Percentiles rank a stretch among this genome's conserved stretches.
phyloP scores from a whole-genome alignment of 2,329 filamentous ascomycete species.

The Fusarium proliferatum region DNA sequence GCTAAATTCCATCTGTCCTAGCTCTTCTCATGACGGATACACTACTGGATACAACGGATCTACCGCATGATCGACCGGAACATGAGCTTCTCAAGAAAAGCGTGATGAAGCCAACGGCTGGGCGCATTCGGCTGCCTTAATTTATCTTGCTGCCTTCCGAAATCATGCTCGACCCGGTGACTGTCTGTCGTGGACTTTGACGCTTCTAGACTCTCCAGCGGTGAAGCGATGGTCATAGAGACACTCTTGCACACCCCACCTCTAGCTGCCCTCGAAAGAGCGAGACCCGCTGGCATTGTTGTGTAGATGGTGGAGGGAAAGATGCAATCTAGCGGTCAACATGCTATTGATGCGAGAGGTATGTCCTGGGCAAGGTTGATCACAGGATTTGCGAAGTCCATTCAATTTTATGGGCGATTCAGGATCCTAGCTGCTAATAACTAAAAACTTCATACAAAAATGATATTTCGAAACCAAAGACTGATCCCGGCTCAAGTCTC shows the following conservation, averaged over 20 bases:
- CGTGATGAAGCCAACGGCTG: neutral
- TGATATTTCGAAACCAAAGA: neutral
- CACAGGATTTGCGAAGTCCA: neutral
- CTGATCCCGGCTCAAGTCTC: neutral
- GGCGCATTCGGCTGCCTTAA: neutral
- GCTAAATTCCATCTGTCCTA: neutral
- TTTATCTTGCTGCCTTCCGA: neutral
- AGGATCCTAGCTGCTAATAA: neutral
- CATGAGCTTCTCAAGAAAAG: too few species aligned
- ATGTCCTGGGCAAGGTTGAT: neutral
- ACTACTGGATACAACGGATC: neutral
- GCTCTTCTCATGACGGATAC: neutral
- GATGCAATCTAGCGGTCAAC: neutral
- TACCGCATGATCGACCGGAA: neutral
- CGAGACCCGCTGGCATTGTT: fast-evolving
- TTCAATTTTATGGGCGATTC: neutral
- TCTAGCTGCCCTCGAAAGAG: neutral
- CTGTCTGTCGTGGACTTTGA: neutral
- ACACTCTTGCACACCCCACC: neutral
- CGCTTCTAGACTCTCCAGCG: neutral
- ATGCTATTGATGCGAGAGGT: neutral
- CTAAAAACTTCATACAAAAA: neutral
- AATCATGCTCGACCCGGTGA: neutral
- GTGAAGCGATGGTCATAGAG: neutral
- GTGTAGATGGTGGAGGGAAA: neutral